These are phyloP conservation scores for Yamadazyma laniorum DNA, from an alignment of 805 yeast genomes.

Conservation along the genomic window DNA sequence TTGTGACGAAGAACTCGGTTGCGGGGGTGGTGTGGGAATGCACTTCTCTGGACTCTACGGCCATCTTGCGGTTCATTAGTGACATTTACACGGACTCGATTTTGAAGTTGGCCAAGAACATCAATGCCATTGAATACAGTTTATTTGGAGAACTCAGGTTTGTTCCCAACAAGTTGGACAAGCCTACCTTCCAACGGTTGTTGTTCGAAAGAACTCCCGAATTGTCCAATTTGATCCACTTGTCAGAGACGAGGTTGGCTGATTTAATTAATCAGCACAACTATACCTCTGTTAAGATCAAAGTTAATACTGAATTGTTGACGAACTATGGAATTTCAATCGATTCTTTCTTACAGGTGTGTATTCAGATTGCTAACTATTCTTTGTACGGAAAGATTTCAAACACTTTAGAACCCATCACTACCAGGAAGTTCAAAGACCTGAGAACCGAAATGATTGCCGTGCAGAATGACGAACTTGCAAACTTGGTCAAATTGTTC, in stretches of 20 bases:
- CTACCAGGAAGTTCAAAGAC: conserved; percentile 66
- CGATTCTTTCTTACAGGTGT: conserved; percentile 52
- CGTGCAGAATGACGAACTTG: conserved; percentile 54
- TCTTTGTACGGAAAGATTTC: conserved; percentile 53
- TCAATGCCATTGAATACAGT: conserved; percentile 56
- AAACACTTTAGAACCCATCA: conserved; percentile 55
- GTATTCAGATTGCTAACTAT: conserved; percentile 53
- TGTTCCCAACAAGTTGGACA: conserved; percentile 36
- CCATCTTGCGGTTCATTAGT: conserved; percentile 54
- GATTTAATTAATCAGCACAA: conserved; percentile 59
- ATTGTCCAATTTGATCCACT: conserved; percentile 46
- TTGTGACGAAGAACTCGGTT: conserved; percentile 53
- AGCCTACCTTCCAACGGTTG: conserved; percentile 36
- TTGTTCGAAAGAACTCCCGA: conserved; percentile 45
- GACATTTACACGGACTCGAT: conserved; percentile 60
- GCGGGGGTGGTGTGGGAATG: conserved; percentile 63
- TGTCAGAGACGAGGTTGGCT: conserved; percentile 57
- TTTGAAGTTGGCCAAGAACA: conserved; percentile 54
- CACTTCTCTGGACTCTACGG: conserved; percentile 56
- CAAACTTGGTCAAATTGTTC: conserved; percentile 57
- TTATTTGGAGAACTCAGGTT: conserved; percentile 43
- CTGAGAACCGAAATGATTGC: conserved; percentile 70
- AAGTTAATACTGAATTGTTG: conserved; percentile 35
- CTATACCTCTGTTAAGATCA: conserved; percentile 42
- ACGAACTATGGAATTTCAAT: conserved; percentile 42